Evolutionary conservation across 352 stramenopile species (phyloP).

Genomic region (Phytophthora sojae): DNA sequence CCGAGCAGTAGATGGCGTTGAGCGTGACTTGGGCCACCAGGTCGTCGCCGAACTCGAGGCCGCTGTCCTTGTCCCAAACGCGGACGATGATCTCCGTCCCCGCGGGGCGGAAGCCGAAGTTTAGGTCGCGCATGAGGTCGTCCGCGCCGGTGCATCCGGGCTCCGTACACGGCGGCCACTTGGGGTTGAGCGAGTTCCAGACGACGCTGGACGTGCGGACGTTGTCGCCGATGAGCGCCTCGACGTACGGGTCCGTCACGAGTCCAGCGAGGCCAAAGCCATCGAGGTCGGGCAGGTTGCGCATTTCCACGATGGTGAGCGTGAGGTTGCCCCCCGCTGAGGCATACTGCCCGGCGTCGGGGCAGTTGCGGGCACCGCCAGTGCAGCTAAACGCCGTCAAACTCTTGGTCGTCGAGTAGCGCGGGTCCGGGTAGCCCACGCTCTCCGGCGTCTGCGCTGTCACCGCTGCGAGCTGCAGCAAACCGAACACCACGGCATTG

Average conservation of each 20-base stretch:
- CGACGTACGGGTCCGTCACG: constrained; percentile 82
- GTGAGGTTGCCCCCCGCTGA: constrained; percentile 90
- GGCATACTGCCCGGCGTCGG: constrained; percentile 70
- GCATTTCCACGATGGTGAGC: constrained; percentile 84
- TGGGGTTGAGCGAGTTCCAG: constrained; percentile 79
- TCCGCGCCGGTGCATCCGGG: constrained; percentile 51
- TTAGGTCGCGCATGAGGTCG: constrained; percentile 73
- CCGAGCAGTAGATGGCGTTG: constrained; percentile 86
- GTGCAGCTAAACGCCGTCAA: constrained; percentile 80
- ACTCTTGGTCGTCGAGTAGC: constrained; percentile 56
- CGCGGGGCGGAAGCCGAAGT: constrained; percentile 86
- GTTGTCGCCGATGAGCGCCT: constrained; percentile 78
- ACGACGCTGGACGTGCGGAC: constrained; percentile 64
- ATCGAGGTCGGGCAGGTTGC: constrained; percentile 87
- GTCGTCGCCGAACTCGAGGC: constrained; percentile 90
- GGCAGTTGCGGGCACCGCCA: constrained; percentile 70
- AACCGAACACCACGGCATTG: constrained; percentile 11
- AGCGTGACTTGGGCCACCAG: constrained; percentile 74
- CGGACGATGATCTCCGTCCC: constrained; percentile 78
- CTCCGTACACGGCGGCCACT: constrained; percentile 66
- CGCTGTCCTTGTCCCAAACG: constrained; percentile 83
- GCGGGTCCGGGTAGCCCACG: constrained; percentile 71
- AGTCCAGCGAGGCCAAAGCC: constrained; percentile 68
- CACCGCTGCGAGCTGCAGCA: constrained; percentile 6
- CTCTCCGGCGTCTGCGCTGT: constrained; percentile 61